A percentile compares a stretch with the other conserved stretches of the same genome.
phyloP scores from a whole-genome alignment of 2,329 filamentous ascomycete species.

The Phyllosticta citribraziliensis region DNA sequence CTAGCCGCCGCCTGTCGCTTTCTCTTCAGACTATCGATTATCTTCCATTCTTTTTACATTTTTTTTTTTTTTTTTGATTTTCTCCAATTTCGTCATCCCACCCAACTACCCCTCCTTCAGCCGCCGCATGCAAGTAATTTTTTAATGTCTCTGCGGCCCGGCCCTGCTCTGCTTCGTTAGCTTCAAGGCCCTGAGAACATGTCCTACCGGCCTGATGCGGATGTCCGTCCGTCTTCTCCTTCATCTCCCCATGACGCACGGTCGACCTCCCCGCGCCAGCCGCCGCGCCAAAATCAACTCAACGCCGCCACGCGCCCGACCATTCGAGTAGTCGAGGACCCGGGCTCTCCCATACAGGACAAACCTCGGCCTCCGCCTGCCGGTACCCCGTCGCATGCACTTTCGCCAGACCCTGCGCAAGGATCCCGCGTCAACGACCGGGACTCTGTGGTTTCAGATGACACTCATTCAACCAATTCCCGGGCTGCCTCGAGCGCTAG shows the following conservation, averaged over 20 bases:
- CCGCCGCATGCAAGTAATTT: slow-evolving; percentile 2
- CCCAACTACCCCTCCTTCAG: background rate
- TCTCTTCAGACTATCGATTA: slow-evolving; percentile 1
- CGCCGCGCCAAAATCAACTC: slow-evolving; percentile 29
- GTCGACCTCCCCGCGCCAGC: slow-evolving; percentile 24
- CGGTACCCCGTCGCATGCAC: slow-evolving; percentile 24
- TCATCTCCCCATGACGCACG: slow-evolving; percentile 1
- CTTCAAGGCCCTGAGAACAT: slow-evolving; percentile 1
- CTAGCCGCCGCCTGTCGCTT: background rate
- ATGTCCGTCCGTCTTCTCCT: background rate
- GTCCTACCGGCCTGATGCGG: slow-evolving; percentile 3
- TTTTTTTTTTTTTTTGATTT: background rate
- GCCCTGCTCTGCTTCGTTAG: slow-evolving; percentile 1
- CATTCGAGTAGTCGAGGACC: slow-evolving; percentile 31
- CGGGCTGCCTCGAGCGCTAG: slow-evolving; percentile 24
- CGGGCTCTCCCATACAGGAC: slow-evolving; percentile 24
- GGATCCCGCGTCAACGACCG: slow-evolving; percentile 30
- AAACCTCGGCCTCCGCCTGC: slow-evolving; percentile 31
- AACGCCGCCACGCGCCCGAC: slow-evolving; percentile 23
- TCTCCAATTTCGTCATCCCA: background rate
- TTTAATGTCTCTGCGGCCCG: slow-evolving; percentile 11
- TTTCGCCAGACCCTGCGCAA: slow-evolving; percentile 24
- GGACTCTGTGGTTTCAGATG: slow-evolving; percentile 31
- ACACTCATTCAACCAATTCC: slow-evolving; percentile 24
- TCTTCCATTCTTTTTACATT: background rate